Conservation (phyloP, 2,329 filamentous ascomycete species). For the Neopestalotiopsis sp. region DNA sequence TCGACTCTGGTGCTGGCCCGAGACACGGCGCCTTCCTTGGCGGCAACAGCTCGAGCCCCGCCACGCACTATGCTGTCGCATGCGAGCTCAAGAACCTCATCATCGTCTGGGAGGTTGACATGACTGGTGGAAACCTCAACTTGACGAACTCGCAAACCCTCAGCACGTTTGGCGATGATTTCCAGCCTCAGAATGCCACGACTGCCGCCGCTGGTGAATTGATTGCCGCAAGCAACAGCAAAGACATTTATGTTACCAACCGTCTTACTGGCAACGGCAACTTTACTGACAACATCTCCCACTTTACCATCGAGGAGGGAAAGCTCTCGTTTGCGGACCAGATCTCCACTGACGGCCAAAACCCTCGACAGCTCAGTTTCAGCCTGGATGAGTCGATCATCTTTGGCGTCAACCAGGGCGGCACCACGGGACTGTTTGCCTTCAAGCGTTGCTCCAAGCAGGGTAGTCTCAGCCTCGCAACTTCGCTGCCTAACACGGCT, state of each 20-base stretch:
- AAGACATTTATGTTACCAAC: constrained; percentile 58
- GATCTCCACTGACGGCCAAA: constrained; percentile 33
- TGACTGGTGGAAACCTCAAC: constrained; percentile 39
- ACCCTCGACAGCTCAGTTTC: constrained; percentile 54
- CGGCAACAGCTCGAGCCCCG: constrained; percentile 27
- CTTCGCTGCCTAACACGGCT: constrained; percentile 20
- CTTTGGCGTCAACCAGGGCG: constrained; percentile 55
- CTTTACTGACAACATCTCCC: constrained; percentile 52
- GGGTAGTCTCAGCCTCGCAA: constrained; percentile 31
- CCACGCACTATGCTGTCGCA: constrained; percentile 53
- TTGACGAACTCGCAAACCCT: constrained; percentile 44
- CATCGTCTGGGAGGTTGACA: constrained; percentile 47
- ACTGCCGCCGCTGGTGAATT: constrained; percentile 53
- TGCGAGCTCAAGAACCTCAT: constrained; percentile 54
- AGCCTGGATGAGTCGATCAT: constrained; percentile 38
- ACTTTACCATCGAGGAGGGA: constrained; percentile 43
- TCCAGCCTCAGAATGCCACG: constrained; percentile 40
- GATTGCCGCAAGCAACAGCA: constrained; percentile 45
- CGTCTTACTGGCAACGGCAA: constrained; percentile 47
- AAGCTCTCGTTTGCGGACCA: constrained; percentile 28
- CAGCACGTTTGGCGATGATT: constrained; percentile 45
- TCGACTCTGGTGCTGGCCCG: constrained; percentile 50
- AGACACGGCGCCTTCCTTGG: constrained; percentile 57
- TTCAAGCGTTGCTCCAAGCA: constrained; percentile 36
- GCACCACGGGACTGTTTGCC: constrained; percentile 45